phyloP scores from a whole-genome alignment of 805 yeast genomes.

The Saccharomycopsis fermentans region DNA sequence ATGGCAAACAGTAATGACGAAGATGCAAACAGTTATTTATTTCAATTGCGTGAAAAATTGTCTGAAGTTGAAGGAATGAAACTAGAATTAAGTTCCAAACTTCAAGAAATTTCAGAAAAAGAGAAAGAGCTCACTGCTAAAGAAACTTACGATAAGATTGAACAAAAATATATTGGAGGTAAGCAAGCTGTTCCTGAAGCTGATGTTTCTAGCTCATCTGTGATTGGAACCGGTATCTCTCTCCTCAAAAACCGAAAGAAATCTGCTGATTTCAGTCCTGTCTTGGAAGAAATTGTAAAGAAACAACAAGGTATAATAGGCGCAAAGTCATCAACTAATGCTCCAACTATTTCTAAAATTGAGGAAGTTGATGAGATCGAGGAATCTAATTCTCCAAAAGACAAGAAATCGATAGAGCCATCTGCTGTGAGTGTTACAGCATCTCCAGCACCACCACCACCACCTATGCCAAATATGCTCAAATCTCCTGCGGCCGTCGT shows the following conservation, averaged over 20 bases:
- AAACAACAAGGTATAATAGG: background rate
- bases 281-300: slow-evolving; percentile 8
- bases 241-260: background rate
- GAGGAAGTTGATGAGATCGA: slow-evolving; percentile 7
- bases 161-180: slow-evolving; percentile 14
- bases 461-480: slow-evolving; percentile 18
- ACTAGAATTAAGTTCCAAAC: slow-evolving; percentile 31
- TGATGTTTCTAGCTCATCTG: background rate
- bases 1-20: slow-evolving; percentile 13
- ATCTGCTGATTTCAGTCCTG: slow-evolving; percentile 5
- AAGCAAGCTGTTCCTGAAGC: slow-evolving; percentile 7
- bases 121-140: slow-evolving; percentile 6
- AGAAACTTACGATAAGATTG: slow-evolving; percentile 7
- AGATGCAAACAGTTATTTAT: slow-evolving; percentile 16
- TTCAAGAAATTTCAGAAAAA: slow-evolving; percentile 24
- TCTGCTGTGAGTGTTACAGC: background rate
- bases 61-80: slow-evolving; percentile 34
- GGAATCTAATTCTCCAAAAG: background rate
- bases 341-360: background rate
- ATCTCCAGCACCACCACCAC: slow-evolving; percentile 19
- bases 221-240: slow-evolving; percentile 5
- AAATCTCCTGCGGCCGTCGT: slow-evolving; percentile 17
- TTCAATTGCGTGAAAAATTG: slow-evolving; percentile 28
- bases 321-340: background rate
- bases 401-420: background rate